Base-by-base conservation (phyloP, 2,329 filamentous ascomycete genomes). In the Epichloe sp. region DNA sequence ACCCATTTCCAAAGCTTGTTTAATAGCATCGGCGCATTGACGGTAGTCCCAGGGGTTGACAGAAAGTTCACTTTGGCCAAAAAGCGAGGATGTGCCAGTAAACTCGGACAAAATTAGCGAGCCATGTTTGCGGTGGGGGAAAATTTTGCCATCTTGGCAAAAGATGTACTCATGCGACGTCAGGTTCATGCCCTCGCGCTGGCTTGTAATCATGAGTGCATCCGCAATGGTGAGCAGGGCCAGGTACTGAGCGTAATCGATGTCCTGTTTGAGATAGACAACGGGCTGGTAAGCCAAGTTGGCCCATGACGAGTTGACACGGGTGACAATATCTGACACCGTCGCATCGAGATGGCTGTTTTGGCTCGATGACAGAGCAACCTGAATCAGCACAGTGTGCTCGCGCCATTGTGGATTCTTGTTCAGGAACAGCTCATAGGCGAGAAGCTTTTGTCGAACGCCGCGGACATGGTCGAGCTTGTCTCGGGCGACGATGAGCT, bases 21-120 rank as follows among this genome's bases (percentile, higher is more conserved):
- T 83, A 68, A 97, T 91, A 10, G 89, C 88, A 35, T 93, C 82
- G 48, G 89, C 87, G 59, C 88, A 94, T 63, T 88, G 82, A 37
- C 85, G 80, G 65, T 95, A 95, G 64, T 96, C 88, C 91, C 91
- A 97, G 0, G 91, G 91, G 63, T 97, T 97, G 60, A 97, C 85
- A 0, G 87, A 79, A 14, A 97, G 76, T 56, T 93, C 85, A 53
- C 87, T 80, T 44, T 85, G 80, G 15, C 81, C 80, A 61, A 97
- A 95, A 2, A 97, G 77, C 0, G 86, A 88, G 1, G 90, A 83
- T 53, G 89, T 95, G 23, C 91, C 93, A 2, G 91, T 95, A 63
- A 97, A 97, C 65, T 97, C 91, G 56, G 88, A 95, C 50, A 97
- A 73, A 57, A 97, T 95, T 43, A 97, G 75, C 1, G 89, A 90